Base-by-base conservation (phyloP, 441 rosid species). In the Croton setiger region DNA sequence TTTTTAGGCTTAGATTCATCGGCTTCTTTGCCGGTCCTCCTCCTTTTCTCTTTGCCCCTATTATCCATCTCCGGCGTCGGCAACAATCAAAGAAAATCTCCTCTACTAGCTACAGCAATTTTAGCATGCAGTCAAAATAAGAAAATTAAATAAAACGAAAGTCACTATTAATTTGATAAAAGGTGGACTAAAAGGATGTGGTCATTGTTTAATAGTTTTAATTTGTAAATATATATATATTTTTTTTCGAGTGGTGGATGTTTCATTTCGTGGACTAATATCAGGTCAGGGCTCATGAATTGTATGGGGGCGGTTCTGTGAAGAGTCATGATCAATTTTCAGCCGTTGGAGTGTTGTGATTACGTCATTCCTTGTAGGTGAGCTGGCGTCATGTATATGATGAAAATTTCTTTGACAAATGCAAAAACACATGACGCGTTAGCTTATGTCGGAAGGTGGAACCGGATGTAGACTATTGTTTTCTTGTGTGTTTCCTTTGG, bases 1-100 rank as follows among this genome's bases (percentile, higher is more conserved):
- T 75, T 78, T 68, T 73, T 75, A 63, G 67, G 59, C 74, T 68
- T 72, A 45, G 68, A 54, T 31, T 62, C 73, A 4, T 55, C 56
- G 58, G 52, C 18, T 14, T 61, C 49, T 12, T 27, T 39, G 10
- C 57, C 74, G 17, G 45, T 48, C 15, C 17, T 48, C 8, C 64
- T 49, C 21, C 47, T 72, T 8, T 53, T 72, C 52, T 35, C 64
- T 63, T 69, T 76, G 2, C 77, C 48, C 72, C 49, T 60, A 27
- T 44, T 61, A 70, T 56, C 55, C 57, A 27, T 37, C 21, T 5
- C 41, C 12, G 3, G 15, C 21, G 5, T 18, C 52, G 52, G 51
- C 18, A 1, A 47, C 17, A 33, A 36, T 14, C 23, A 5, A 52
- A 11, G 23, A 7, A 52, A n/a, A 52, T 52, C 11, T 52, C 21